phyloP scores from a whole-genome alignment of 2,329 filamentous ascomycete species.

The Talaromyces sp. region DNA sequence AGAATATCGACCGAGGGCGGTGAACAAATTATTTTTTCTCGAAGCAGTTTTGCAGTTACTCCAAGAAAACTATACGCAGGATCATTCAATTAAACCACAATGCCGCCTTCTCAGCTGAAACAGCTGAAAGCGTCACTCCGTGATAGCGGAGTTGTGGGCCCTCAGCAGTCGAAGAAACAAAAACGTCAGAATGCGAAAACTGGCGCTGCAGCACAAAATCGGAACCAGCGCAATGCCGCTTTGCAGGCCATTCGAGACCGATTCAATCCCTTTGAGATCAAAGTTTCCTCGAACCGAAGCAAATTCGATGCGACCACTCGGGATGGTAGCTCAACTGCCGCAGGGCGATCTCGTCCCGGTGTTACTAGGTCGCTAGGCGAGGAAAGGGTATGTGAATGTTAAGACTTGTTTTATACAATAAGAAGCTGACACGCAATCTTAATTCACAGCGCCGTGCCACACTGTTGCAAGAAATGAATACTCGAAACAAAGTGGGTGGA shows the following conservation, averaged over 20 bases:
- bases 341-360: slow-evolving; percentile 72
- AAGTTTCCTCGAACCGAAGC: slow-evolving; percentile 72
- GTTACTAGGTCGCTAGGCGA: slow-evolving; percentile 85
- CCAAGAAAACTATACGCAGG: slow-evolving; percentile 1
- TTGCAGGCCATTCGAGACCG: slow-evolving; percentile 87
- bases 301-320: slow-evolving; percentile 85
- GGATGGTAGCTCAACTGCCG: slow-evolving; percentile 52
- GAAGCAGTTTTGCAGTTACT: slow-evolving; percentile 17
- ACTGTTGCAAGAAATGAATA: slow-evolving; percentile 84
- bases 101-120: slow-evolving; percentile 97
- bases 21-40: slow-evolving; percentile 31
- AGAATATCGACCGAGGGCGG: slow-evolving; percentile 38
- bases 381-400: slow-evolving; percentile 64
- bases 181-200: slow-evolving; percentile 73
- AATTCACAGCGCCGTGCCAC: slow-evolving; percentile 71
- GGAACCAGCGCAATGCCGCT: slow-evolving; percentile 74
- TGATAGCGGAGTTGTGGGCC: slow-evolving; percentile 86
- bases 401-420: not conserved
- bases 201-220: slow-evolving; percentile 70
- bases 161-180: slow-evolving; percentile 94
- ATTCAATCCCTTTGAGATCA: slow-evolving; percentile 98
- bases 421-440: slow-evolving; percentile 14
- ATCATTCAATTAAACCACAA: slow-evolving; percentile 46
- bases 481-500: slow-evolving; percentile 86
- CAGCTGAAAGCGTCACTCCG: slow-evolving; percentile 87